Base-by-base conservation (phyloP, 179 eudicot species). In the Patellifolia procumbens region DNA sequence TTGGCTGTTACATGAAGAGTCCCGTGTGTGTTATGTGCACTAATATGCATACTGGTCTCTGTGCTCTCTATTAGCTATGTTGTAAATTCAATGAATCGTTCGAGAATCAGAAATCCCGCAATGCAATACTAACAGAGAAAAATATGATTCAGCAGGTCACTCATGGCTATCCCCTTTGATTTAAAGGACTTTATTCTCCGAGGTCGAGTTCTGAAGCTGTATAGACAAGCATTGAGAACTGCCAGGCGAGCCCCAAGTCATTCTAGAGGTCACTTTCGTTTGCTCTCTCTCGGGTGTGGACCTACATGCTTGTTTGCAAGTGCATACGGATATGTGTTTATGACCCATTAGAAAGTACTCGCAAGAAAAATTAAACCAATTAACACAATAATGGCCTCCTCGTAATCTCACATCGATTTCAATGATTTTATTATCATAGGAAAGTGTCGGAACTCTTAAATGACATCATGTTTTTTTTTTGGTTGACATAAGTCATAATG, bases 161-260 rank as follows among this genome's bases (percentile, higher is more conserved):
- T 78, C 77, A 91, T 91, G 97, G 86, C 78, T 74, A 72, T 68
- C 68, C 65, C 82, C 72, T 84, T 89, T 68, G 91, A 90, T 84
- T 83, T 92, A 78, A 91, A 86, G 86, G 90, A 85, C 67, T 94
- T 94, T 62, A 85, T 94, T 60, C 79, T 92, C 73, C 92, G 97
- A 59, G 91, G 91, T 76, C 82, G 87, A 82, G 98, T 94, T 77
- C 80, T 94, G 80, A 92, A 92, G 87, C 84, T 94, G 74, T 92
- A 94, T 75, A 81, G 97, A 77, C 92, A 89, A 67, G 94, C 97
- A 46, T 74, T 94, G 61, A 86, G 96, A 78, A 85, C 87, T 62
- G 84, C 91, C 32, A 78, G 88, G 46, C 89, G 96, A 87, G 97
- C 96, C 34, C 97, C 98, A n/a, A 17, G 5, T 28, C 87, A 85